Conservation (phyloP, 495 filamentous ascomycete species). For the Entonaema liquescens region DNA sequence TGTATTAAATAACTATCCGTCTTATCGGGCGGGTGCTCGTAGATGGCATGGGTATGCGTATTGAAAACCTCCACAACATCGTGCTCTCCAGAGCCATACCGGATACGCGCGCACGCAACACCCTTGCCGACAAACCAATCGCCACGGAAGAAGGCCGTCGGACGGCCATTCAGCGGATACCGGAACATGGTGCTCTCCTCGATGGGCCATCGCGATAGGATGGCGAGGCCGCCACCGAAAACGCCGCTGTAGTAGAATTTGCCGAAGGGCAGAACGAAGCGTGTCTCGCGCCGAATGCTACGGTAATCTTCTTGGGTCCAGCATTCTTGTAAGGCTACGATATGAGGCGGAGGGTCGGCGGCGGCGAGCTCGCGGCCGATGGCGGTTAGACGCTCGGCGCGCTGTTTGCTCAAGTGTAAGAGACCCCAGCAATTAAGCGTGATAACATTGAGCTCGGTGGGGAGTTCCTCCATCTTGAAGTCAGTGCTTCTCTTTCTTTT, state of each 20-base stretch:
- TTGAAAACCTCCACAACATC: constrained; percentile 92
- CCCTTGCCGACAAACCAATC: constrained; percentile 97
- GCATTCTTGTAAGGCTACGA: constrained; percentile 95
- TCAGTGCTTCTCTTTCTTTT: constrained; percentile 4
- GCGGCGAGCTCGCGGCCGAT: constrained; percentile 80
- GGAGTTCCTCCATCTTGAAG: constrained; percentile 48
- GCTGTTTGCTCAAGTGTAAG: constrained; percentile 82
- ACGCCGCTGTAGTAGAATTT: constrained; percentile 94
- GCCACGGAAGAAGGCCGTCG: constrained; percentile 90
- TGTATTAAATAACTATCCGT: constrained; percentile 90
- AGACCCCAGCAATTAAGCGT: constrained; percentile 97
- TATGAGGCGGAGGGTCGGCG: constrained; percentile 74
- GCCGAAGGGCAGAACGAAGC: constrained; percentile 82
- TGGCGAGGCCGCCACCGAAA: constrained; percentile 88
- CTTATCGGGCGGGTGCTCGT: constrained; percentile 70
- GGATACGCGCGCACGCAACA: constrained; percentile 83
- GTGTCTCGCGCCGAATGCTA: constrained; percentile 77
- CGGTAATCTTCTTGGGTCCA: constrained; percentile 93
- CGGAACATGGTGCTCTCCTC: constrained; percentile 85
- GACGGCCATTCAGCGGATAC: constrained; percentile 94
- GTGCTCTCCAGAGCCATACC: constrained; percentile 69
- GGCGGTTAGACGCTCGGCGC: constrained; percentile 80
- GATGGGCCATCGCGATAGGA: constrained; percentile 96
- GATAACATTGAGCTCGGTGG: constrained; percentile 73
- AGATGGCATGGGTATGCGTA: constrained; percentile 89